Conservation (phyloP, 1,284 basidiomycete genomes). For the Puccinia triticina region DNA sequence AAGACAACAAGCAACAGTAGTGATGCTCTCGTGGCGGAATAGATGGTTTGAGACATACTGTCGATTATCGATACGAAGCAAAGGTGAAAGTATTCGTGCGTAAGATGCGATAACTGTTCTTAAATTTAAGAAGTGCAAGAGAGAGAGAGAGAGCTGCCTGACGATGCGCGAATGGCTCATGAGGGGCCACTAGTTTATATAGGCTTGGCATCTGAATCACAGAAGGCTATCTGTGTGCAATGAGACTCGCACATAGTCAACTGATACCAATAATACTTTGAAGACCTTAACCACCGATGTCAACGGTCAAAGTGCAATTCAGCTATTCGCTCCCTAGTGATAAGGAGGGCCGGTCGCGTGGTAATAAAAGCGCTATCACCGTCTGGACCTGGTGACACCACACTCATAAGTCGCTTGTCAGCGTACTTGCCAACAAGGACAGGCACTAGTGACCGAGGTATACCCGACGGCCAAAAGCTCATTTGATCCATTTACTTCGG, state of each 20-base stretch:
- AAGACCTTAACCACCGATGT: not conserved
- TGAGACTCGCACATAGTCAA: not conserved
- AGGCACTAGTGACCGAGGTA: too few relatives aligned
- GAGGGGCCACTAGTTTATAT: not conserved
- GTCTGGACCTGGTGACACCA: too few relatives aligned
- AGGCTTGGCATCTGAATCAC: not conserved
- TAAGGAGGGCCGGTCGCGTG: not conserved
- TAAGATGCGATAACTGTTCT: not conserved
- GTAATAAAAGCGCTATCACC: not conserved
- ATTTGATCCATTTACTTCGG: too few relatives aligned
- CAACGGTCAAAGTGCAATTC: not conserved
- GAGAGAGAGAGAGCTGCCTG: not conserved
- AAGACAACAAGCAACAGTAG: slow-evolving; percentile 1
- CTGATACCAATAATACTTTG: not conserved
- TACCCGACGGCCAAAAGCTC: too few relatives aligned
- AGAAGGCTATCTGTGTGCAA: not conserved
- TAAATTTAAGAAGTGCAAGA: too few relatives aligned
- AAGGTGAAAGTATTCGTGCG: not conserved
- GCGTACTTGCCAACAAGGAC: too few relatives aligned
- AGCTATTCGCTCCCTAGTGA: not conserved
- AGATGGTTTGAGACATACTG: not conserved
- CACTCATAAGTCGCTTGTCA: too few relatives aligned
- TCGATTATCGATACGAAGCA: not conserved
- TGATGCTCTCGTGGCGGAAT: not conserved
- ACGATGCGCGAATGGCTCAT: not conserved